Conservation (phyloP, 306 rosid genomes). For the Fagus crenata region DNA sequence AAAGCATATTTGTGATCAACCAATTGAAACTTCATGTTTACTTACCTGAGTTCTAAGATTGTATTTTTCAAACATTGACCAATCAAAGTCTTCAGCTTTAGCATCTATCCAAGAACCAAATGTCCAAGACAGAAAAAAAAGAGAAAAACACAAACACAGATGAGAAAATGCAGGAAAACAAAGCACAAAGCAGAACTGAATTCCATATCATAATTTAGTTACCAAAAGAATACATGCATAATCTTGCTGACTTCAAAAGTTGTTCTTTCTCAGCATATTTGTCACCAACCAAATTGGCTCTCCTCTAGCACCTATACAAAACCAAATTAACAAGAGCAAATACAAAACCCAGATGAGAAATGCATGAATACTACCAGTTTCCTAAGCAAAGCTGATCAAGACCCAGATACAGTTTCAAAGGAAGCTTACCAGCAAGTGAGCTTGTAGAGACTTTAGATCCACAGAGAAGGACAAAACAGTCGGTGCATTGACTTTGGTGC, state of each 20-base stretch:
- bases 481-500: constrained; percentile 59
- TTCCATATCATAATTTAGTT: not conserved
- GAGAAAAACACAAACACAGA: constrained; percentile 14
- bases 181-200: not conserved
- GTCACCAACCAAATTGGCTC: constrained; percentile 15
- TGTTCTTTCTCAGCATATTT: constrained; percentile 21
- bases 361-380: not conserved
- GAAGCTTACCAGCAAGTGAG: constrained; percentile 29
- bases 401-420: constrained; percentile 25
- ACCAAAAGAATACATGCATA: not conserved
- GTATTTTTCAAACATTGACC: not conserved
- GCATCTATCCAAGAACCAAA: constrained; percentile 26
- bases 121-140: not conserved
- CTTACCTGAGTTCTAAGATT: constrained; percentile 29
- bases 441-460: constrained; percentile 53
- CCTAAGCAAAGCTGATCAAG: constrained; percentile 17
- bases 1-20: not conserved
- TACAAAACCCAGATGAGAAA: constrained; percentile 1
- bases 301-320: not conserved
- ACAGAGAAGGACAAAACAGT: constrained; percentile 29
- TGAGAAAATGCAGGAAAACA: constrained; percentile 24
- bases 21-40: constrained; percentile 13
- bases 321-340: not conserved
- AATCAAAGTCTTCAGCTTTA: not conserved
- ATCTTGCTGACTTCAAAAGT: not conserved